Evolutionary conservation across 345 rosid genomes (phyloP).

Genomic region (Viola odorata): DNA sequence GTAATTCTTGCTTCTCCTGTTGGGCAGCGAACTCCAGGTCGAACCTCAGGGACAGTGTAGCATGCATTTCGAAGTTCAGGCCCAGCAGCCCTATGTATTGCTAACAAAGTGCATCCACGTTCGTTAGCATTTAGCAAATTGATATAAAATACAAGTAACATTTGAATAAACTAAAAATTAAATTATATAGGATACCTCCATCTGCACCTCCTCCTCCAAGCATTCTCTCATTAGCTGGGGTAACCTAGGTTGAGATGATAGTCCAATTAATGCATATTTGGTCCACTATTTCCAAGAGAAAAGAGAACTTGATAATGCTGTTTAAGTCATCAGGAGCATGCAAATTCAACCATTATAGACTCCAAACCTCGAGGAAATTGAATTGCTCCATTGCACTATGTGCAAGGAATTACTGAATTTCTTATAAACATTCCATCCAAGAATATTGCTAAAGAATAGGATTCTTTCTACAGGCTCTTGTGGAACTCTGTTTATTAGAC

Average conservation of each 20-base stretch:
- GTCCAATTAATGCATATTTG: neutral
- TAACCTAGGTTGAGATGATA: conserved; percentile 37
- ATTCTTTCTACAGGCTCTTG: too few relatives aligned
- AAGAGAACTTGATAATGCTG: neutral
- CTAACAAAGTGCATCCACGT: conserved; percentile 24
- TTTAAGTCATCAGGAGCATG: too few relatives aligned
- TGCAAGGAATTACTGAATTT: too few relatives aligned
- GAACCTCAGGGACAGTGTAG: conserved; percentile 56
- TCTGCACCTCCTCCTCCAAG: conserved; percentile 96
- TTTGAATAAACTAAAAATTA: neutral
- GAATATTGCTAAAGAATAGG: too few relatives aligned
- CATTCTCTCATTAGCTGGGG: conserved; percentile 84
- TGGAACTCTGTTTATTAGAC: too few relatives aligned
- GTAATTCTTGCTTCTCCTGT: conserved; percentile 87
- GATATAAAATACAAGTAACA: neutral
- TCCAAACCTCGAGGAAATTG: too few relatives aligned
- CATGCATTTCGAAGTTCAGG: conserved; percentile 66
- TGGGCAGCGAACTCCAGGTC: conserved; percentile 69
- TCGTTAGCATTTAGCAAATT: conserved; percentile 1
- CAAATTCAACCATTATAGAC: too few relatives aligned
- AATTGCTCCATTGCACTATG: too few relatives aligned
- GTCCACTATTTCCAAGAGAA: neutral
- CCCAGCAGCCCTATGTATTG: conserved; percentile 81
- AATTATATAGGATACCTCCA: conserved; percentile 45
- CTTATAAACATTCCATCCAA: too few relatives aligned